Conservation (phyloP, 2,329 filamentous ascomycete genomes). For the Blastomyces silverae region DNA sequence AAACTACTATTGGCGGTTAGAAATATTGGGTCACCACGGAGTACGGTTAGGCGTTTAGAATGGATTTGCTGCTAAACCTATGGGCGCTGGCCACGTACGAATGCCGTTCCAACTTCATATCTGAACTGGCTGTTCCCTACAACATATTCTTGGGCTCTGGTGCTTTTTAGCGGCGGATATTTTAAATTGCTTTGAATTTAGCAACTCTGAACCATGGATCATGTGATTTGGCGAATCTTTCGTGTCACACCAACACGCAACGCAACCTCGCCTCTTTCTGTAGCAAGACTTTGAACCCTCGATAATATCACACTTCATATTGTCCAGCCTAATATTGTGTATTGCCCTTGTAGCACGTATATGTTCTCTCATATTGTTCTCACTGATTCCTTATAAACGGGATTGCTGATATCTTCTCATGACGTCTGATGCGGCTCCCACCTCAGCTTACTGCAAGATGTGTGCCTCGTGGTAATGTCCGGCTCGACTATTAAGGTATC, state of each 20-base stretch:
- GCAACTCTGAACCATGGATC: neutral
- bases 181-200: neutral
- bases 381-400: neutral
- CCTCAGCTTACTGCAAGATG: neutral
- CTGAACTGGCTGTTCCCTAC: neutral
- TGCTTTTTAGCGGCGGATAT: neutral
- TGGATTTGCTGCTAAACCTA: neutral
- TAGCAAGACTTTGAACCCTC: neutral
- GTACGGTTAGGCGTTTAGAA: constrained; percentile 7
- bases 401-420: neutral
- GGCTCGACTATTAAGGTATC: neutral
- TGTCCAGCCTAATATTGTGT: neutral
- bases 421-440: neutral
- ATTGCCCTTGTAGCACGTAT: neutral
- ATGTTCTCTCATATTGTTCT: neutral
- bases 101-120: neutral
- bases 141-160: neutral
- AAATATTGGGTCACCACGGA: neutral
- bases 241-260: neutral
- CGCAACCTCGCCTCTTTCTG: neutral
- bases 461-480: neutral
- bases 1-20: neutral
- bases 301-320: neutral
- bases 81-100: neutral
- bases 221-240: constrained; percentile 7